A percentile compares a stretch with the other conserved stretches of the same genome.
Evolutionary conservation across 164 flowering plant genomes (phyloP).

Genomic region (Berberis thunbergii): DNA sequence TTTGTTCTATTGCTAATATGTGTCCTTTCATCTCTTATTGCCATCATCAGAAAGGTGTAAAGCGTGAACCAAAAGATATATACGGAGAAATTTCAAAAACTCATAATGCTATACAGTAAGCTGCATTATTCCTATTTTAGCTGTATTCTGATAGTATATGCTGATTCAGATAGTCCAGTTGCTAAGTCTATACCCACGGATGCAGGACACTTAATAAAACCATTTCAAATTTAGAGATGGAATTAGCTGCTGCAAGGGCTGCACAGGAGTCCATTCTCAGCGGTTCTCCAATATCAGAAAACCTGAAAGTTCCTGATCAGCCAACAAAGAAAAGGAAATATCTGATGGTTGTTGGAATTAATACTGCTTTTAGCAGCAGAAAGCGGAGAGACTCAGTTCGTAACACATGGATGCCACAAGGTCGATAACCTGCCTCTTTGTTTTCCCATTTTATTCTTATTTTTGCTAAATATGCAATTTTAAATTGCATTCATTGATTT

Average conservation of each 20-base stretch:
- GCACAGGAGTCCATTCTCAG: slow-evolving; percentile 70
- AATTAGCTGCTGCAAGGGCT: slow-evolving; percentile 91
- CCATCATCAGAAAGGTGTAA: slow-evolving; percentile 27
- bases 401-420: slow-evolving; percentile 97
- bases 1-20: neutral
- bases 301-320: slow-evolving; percentile 24
- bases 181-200: neutral
- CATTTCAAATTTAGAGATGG: slow-evolving; percentile 92
- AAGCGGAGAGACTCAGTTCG: slow-evolving; percentile 97
- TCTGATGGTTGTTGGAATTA: slow-evolving; percentile 86
- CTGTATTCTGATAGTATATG: neutral
- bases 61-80: slow-evolving; percentile 41
- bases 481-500: neutral
- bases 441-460: neutral
- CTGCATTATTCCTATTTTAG: slow-evolving; percentile 1
- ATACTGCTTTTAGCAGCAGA: slow-evolving; percentile 96
- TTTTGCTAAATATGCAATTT: neutral
- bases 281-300: slow-evolving; percentile 65
- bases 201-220: slow-evolving; percentile 85
- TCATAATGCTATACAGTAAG: slow-evolving; percentile 80
- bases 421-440: slow-evolving; percentile 21
- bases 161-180: neutral
- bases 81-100: slow-evolving; percentile 67
- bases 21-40: neutral
- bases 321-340: slow-evolving; percentile 47